Evolutionary conservation across 495 filamentous ascomycete species (phyloP), one percentile per base, ranked within the genome.

Genomic region (Penicillium flavigenum): DNA sequence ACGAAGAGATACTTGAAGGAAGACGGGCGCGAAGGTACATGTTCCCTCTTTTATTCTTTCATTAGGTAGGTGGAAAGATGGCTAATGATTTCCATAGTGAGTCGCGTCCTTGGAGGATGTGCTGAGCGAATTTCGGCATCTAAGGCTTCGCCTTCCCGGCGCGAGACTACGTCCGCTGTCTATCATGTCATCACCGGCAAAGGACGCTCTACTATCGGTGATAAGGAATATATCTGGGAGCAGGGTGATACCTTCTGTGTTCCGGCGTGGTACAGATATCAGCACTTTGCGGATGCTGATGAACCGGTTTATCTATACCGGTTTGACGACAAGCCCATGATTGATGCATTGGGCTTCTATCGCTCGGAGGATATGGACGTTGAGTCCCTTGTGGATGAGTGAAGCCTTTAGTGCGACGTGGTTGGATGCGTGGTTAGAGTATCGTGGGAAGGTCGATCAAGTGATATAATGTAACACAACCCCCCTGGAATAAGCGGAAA

Each of bases 301-400:
- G 69, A 72, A 51, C 66, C 66, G 19, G 74, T 76, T 0, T 78
- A 80, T 65, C 56, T 78, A 34, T 79, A 76, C 55, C 69, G 70
- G 0, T 79, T 80, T 57, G 74, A 80, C 59, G 75, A 79, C 56
- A 71, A 67, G 56, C 74, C 75, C 0, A 78, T 80, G 74, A 47
- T 78, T 27, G 68, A 72, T 38, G 67, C 73, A 10, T 52, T 78
- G 51, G 77, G 77, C 1, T 77, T 78, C 49, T 78, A 77, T 60
- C 62, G 71, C 4, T 64, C 64, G n/a, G 67, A 71, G 36, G 68
- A 63, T 20, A 70, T 67, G 53, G 72, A 77, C 61, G 56, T 66
- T 9, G 73, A 74, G 52, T 45, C 20, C 27, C 49, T 67, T 44
- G 62, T 67, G 16, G 16, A 12, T 4, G 45, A 47, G 45, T 47